phyloP scores from a whole-genome alignment of 768 basidiomycete genomes.

The Tulasnella sp. region DNA sequence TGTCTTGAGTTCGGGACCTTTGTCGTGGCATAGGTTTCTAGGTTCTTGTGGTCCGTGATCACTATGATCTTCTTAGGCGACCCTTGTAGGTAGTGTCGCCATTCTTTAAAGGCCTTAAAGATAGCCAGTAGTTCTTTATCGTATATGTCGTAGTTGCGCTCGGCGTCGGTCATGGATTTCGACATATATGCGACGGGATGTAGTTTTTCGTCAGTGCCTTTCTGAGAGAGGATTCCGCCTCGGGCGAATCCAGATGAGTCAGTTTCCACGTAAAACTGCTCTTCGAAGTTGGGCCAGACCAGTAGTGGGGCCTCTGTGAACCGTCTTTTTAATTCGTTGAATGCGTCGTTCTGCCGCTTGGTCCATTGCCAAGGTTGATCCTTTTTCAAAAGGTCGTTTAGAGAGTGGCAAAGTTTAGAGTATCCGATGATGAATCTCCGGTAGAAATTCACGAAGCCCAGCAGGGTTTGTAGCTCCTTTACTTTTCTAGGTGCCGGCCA shows the following conservation, averaged over 20 bases:
- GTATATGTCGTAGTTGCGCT: slow-evolving; percentile 34
- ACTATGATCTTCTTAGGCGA: neutral
- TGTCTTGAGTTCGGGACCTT: neutral
- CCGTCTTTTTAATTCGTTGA: neutral
- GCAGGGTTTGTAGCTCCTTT: slow-evolving; percentile 1
- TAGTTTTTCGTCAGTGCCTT: neutral
- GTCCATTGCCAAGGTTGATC: neutral
- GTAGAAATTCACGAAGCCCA: slow-evolving; percentile 23
- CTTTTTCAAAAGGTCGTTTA: neutral
- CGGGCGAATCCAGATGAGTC: neutral
- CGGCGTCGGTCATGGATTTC: slow-evolving; percentile 17
- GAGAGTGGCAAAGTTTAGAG: slow-evolving; percentile 9
- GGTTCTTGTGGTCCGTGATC: neutral
- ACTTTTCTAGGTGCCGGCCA: slow-evolving; percentile 18
- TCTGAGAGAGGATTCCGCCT: neutral
- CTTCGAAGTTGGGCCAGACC: neutral
- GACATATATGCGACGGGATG: slow-evolving; percentile 29
- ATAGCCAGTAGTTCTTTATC: slow-evolving; percentile 39
- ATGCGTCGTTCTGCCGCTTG: neutral
- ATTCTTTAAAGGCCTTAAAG: slow-evolving; percentile 24
- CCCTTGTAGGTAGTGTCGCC: neutral
- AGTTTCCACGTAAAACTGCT: neutral
- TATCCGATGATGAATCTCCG: slow-evolving; percentile 27
- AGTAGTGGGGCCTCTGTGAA: slow-evolving; percentile 1
- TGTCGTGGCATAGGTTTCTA: neutral